Conservation (phyloP, 768 basidiomycete species). For the Jaapia argillacea region DNA sequence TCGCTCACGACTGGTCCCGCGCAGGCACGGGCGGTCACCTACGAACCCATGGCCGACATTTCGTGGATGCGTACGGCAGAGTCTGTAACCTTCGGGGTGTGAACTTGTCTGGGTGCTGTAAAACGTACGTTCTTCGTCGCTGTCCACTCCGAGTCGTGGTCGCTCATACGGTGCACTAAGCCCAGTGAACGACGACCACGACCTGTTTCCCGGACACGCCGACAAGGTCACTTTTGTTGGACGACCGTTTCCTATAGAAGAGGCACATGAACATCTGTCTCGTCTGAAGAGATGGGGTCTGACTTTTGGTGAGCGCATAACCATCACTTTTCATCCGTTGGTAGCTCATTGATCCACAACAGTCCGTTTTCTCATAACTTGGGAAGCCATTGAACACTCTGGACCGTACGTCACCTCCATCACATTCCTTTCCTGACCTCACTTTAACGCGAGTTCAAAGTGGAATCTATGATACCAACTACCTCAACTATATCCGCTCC, state of each 20-base stretch:
- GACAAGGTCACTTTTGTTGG: conserved; percentile 75
- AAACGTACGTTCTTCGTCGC: conserved; percentile 46
- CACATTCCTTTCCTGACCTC: not conserved
- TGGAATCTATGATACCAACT: conserved; percentile 76
- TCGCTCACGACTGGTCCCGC: conserved; percentile 68
- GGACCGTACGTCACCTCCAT: conserved; percentile 59
- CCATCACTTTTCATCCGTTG: not conserved
- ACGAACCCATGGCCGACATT: conserved; percentile 61
- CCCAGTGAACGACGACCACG: conserved; percentile 58
- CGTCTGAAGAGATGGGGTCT: conserved; percentile 81
- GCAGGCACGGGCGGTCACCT: conserved; percentile 46
- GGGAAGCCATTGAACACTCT: conserved; percentile 94
- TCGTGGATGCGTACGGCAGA: conserved; percentile 72
- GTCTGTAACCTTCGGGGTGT: conserved; percentile 78
- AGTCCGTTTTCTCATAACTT: conserved; percentile 92
- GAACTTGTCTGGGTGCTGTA: conserved; percentile 76
- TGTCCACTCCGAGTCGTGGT: conserved; percentile 6
- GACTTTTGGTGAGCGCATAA: conserved; percentile 53
- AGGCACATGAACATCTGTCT: conserved; percentile 79
- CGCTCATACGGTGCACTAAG: conserved; percentile 23
- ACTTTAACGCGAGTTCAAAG: conserved; percentile 25
- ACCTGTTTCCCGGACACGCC: conserved; percentile 56
- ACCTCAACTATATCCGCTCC: conserved; percentile 66
- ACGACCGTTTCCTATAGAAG: conserved; percentile 82
- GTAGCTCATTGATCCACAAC: not conserved